A percentile compares a stretch with the other conserved stretches of the same genome.
Evolutionary conservation across 306 rosid genomes (phyloP).

Genomic region (Cucumis hystrix): DNA sequence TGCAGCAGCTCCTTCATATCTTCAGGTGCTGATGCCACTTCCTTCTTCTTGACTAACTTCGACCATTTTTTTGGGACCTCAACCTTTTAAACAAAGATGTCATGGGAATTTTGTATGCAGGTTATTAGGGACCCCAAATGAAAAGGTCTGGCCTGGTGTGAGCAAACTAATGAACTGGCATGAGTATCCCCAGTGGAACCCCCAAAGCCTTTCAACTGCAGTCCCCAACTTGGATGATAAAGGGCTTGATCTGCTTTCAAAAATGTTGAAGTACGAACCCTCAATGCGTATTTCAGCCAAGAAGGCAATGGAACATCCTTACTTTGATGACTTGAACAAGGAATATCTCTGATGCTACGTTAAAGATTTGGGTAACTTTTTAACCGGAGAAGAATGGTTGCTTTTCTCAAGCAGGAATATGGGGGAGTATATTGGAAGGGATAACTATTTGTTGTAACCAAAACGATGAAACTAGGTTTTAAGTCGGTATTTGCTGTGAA

Average conservation of each 20-base stretch:
- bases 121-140: slow-evolving; percentile 87
- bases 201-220: slow-evolving; percentile 47
- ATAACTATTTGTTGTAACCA: not conserved
- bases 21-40: slow-evolving; percentile 38
- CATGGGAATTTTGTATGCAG: slow-evolving; percentile 21
- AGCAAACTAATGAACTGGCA: slow-evolving; percentile 92
- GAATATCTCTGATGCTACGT: slow-evolving; percentile 20
- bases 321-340: slow-evolving; percentile 53
- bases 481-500: not conserved
- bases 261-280: slow-evolving; percentile 83
- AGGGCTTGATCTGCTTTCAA: slow-evolving; percentile 57
- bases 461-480: not conserved
- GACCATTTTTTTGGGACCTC: not conserved
- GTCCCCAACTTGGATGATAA: slow-evolving; percentile 55
- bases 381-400: not conserved
- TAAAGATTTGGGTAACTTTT: not conserved
- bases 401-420: slow-evolving; percentile 1
- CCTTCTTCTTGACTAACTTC: not conserved
- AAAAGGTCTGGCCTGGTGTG: slow-evolving; percentile 86
- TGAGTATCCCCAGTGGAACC: slow-evolving; percentile 85
- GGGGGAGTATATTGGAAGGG: not conserved
- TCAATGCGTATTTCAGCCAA: slow-evolving; percentile 64
- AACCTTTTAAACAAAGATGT: not conserved
- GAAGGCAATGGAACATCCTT: slow-evolving; percentile 89
- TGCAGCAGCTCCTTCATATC: slow-evolving; percentile 94